Percentiles rank a stretch among this genome's conserved stretches.
These are phyloP conservation scores for Spergularia bocconei DNA, from an alignment of 148 eudicot species.

Conservation along the genomic window DNA sequence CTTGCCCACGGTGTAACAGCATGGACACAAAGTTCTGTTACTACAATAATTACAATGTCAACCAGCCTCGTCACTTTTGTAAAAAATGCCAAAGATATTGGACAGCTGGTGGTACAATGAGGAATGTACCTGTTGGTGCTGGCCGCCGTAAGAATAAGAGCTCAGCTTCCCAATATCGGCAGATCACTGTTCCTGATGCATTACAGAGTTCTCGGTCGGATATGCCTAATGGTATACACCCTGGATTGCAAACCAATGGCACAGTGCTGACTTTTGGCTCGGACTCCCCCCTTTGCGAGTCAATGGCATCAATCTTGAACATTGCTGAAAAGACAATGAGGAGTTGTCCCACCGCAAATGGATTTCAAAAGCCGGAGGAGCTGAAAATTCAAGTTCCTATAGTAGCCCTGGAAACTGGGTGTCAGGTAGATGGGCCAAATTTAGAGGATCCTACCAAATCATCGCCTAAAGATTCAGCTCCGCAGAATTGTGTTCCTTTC, in stretches of 20 bases:
- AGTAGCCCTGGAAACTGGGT: slow-evolving; percentile 21
- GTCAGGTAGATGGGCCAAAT: slow-evolving; percentile 29
- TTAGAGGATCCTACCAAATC: slow-evolving; percentile 22
- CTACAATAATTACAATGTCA: slow-evolving; percentile 72
- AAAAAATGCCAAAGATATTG: slow-evolving; percentile 79
- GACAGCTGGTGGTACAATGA: slow-evolving; percentile 85
- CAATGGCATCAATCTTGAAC: slow-evolving; percentile 49
- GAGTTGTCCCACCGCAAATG: slow-evolving; percentile 26
- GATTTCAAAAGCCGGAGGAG: slow-evolving; percentile 29
- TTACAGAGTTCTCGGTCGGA: slow-evolving; percentile 26
- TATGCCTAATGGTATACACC: slow-evolving; percentile 40
- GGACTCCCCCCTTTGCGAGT: slow-evolving; percentile 50
- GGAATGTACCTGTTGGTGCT: slow-evolving; percentile 74
- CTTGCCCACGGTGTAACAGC: slow-evolving; percentile 76
- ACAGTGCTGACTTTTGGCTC: slow-evolving; percentile 46
- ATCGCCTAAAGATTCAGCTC: slow-evolving; percentile 18
- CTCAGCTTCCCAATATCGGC: slow-evolving; percentile 36
- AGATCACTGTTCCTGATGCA: slow-evolving; percentile 38
- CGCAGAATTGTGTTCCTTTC: slow-evolving; percentile 27
- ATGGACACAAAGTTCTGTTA: slow-evolving; percentile 87
- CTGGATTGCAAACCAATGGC: slow-evolving; percentile 34
- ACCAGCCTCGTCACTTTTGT: slow-evolving; percentile 77
- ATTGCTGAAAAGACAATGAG: slow-evolving; percentile 35
- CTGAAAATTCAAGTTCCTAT: slow-evolving; percentile 15
- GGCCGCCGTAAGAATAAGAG: slow-evolving; percentile 70